Evolutionary conservation across 2,329 filamentous ascomycete species (phyloP).

Genomic region (Grosmannia clavigera): DNA sequence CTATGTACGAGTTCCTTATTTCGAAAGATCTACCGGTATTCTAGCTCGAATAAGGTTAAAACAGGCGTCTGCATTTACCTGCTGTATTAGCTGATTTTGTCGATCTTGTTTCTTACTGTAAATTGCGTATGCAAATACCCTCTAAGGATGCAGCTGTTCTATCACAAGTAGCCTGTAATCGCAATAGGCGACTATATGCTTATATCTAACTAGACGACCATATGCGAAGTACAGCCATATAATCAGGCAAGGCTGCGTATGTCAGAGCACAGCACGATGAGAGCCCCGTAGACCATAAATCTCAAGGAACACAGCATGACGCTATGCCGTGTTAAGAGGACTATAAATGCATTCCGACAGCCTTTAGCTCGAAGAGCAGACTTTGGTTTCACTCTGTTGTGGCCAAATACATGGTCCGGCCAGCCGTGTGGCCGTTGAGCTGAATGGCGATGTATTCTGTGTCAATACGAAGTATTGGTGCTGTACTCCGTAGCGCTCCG

Average conservation of each 20-base stretch:
- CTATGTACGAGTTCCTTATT: too few species aligned
- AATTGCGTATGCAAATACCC: too few species aligned
- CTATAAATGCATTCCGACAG: neutral
- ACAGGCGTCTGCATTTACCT: too few species aligned
- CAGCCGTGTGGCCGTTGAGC: neutral
- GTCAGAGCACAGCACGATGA: neutral
- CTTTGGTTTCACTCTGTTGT: neutral
- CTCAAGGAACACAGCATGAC: neutral
- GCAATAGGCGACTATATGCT: neutral
- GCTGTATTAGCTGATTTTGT: too few species aligned
- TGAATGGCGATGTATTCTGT: neutral
- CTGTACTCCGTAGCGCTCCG: too few species aligned
- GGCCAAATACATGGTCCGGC: neutral
- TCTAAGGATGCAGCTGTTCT: too few species aligned
- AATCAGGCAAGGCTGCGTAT: neutral
- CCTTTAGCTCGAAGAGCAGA: neutral
- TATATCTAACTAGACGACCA: neutral
- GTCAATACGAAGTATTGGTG: too few species aligned
- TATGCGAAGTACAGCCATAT: neutral
- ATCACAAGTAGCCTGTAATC: too few species aligned
- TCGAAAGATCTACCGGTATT: too few species aligned
- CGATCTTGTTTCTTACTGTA: too few species aligned
- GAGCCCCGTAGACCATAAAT: neutral
- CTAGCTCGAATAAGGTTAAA: too few species aligned
- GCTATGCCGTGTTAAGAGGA: neutral